phyloP scores from a whole-genome alignment of 1,284 basidiomycete species.

The Malassezia yamatoensis region DNA sequence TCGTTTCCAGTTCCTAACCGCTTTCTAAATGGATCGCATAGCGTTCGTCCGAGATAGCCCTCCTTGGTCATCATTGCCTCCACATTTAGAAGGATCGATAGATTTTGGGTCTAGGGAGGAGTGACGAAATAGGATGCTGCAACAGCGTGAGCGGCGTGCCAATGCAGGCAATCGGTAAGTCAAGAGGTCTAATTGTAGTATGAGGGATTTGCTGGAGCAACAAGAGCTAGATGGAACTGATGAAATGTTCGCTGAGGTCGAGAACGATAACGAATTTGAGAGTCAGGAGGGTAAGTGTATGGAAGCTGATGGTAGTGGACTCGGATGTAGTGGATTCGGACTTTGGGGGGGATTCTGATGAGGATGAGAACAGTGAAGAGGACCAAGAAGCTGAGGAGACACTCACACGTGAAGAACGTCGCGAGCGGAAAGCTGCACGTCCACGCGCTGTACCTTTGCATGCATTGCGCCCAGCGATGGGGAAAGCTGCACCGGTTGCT shows the following conservation, averaged over 20 bases:
- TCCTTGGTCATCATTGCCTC: no score
- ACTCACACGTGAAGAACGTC: constrained; percentile 20
- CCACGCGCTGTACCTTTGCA: constrained; percentile 6
- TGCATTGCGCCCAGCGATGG: neutral
- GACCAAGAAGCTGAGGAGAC: constrained; percentile 27
- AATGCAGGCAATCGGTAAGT: constrained; percentile 16
- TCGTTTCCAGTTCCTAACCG: no score
- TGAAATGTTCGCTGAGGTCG: constrained; percentile 38
- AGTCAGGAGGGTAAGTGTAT: constrained; percentile 15
- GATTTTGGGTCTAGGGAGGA: no score
- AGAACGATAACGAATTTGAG: constrained; percentile 38
- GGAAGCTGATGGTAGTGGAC: constrained; percentile 15
- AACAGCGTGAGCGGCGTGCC: constrained; percentile 10
- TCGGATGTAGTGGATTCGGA: constrained; percentile 40
- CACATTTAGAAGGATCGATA: no score
- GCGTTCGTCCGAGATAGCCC: no score
- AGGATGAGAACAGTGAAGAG: constrained; percentile 17
- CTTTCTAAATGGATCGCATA: no score
- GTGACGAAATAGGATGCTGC: neutral
- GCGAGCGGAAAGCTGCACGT: neutral
- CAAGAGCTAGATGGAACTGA: constrained; percentile 30
- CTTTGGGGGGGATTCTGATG: constrained; percentile 33
- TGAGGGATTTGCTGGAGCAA: constrained; percentile 39
- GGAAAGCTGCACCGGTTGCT: neutral
- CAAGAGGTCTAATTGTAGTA: constrained; percentile 1